Base-by-base conservation (phyloP, 805 yeast genomes). In the Lipomyces japonicus region DNA sequence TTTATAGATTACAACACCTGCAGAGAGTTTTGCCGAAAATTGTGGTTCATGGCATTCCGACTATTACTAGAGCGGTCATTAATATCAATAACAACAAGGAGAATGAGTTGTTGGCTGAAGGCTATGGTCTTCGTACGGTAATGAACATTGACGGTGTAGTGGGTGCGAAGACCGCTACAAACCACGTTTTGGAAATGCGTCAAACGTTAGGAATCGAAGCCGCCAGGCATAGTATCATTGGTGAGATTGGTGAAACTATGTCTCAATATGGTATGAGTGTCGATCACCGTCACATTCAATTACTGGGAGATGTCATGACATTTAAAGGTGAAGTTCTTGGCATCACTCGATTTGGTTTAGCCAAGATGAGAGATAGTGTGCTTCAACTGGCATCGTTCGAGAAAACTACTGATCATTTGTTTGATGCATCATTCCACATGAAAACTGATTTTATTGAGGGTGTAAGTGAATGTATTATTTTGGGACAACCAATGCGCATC, bases 201-300 rank as follows among this genome's bases (percentile, higher is more conserved):
- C 80, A 80, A 57, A 97, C 91, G 3, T 74, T 93, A 55, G 99
- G 99, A 63, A 95, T 93, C 58, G 99, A 93, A 68, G 99, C 99
- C 1, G 98, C 98, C 1, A 78, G 99, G 67, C 73, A 88, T 0
- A 84, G 95, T 61, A 93, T 93, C 66, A 85, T 93, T 65, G 81
- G 81, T 57, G 99, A 93, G 73, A 93, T 93, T 68, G 95, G 86
- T 65, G 89, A 89, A 66, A 93, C 98, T 48, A 93, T 93, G 99
- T 82, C 95, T 66, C 88, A 89, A 70, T 98, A 93, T 75, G 99
- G 99, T 71, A 93, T 93, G 98, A 87, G 95, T 68, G 97, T 93
- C 43, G 99, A 93, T 75, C 98, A 97, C 54, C 95, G 99, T 75
- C 99, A 93, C 69, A 90, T 95, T 67, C 97, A 93, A 72, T 74